phyloP scores from a whole-genome alignment of 2,329 filamentous ascomycete species.

The Malbranchea zuffiana region DNA sequence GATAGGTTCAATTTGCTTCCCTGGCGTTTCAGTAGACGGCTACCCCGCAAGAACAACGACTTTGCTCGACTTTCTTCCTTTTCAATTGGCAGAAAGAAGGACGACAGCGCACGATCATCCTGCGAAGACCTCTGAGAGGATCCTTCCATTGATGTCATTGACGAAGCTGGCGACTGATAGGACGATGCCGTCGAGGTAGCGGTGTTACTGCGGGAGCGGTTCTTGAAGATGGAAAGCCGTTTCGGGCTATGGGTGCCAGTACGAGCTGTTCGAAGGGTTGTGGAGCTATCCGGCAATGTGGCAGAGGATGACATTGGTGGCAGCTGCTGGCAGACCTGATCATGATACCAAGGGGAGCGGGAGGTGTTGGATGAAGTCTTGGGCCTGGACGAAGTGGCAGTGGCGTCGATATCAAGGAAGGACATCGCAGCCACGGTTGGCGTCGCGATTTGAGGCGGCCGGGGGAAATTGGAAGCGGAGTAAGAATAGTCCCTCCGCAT shows the following conservation, averaged over 20 bases:
- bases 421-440: slow-evolving; percentile 8
- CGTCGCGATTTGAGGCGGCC: not conserved
- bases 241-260: slow-evolving; percentile 28
- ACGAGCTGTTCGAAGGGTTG: slow-evolving; percentile 7
- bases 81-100: slow-evolving; percentile 22
- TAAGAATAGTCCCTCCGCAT: slow-evolving; percentile 11
- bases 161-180: slow-evolving; percentile 36
- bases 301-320: slow-evolving; percentile 12
- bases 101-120: slow-evolving; percentile 25
- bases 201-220: slow-evolving; percentile 35
- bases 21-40: slow-evolving; percentile 38
- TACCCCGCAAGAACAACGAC: slow-evolving; percentile 34
- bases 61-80: slow-evolving; percentile 30
- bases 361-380: slow-evolving; percentile 8
- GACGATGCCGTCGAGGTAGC: slow-evolving; percentile 42
- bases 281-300: slow-evolving; percentile 10
- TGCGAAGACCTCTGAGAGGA: slow-evolving; percentile 22
- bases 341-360: slow-evolving; percentile 13
- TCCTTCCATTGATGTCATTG: slow-evolving; percentile 29
- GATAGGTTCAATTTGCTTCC: slow-evolving; percentile 38
- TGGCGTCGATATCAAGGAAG: slow-evolving; percentile 7
- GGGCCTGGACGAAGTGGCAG: slow-evolving; percentile 6
- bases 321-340: slow-evolving; percentile 11
- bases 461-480: slow-evolving; percentile 2
- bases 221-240: slow-evolving; percentile 31